Evolutionary conservation across 371 early-diverging fungal species (phyloP).

Genomic region (Rhizopus sp.): DNA sequence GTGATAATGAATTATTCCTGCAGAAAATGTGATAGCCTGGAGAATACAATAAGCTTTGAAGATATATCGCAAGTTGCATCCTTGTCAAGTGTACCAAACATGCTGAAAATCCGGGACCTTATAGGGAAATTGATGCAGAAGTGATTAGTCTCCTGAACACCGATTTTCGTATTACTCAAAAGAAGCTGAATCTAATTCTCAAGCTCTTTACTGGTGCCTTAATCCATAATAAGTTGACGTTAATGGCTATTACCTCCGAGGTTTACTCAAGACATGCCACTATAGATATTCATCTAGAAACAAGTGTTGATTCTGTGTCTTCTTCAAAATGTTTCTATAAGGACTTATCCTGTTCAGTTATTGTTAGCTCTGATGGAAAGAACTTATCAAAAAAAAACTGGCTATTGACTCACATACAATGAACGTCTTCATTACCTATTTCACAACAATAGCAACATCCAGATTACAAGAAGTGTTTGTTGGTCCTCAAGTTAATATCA

Average conservation of each 20-base stretch:
- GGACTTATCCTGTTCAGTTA: conserved; percentile 9
- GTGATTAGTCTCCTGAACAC: background rate
- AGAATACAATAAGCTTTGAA: too few relatives aligned
- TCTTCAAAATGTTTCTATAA: conserved; percentile 11
- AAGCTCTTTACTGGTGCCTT: background rate
- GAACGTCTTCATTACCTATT: conserved; percentile 8
- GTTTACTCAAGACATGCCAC: conserved; percentile 10
- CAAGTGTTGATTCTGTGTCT: conserved; percentile 8
- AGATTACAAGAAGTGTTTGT: conserved; percentile 9
- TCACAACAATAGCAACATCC: conserved; percentile 5
- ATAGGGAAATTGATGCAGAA: background rate
- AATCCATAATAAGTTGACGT: conserved; percentile 6
- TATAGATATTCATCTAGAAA: conserved; percentile 12
- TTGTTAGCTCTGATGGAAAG: conserved; percentile 8
- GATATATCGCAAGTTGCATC: too few relatives aligned
- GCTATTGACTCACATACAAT: conserved; percentile 12
- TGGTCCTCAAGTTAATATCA: conserved; percentile 8
- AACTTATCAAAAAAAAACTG: conserved; percentile 7
- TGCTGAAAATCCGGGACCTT: background rate
- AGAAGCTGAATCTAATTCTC: background rate
- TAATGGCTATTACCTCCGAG: conserved; percentile 6
- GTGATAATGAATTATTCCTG: too few relatives aligned
- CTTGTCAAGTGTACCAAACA: background rate
- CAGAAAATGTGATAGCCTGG: too few relatives aligned
- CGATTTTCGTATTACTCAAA: background rate